Evolutionary conservation across 345 rosid species (phyloP).

Genomic region (Eucalyptus tenuipes): DNA sequence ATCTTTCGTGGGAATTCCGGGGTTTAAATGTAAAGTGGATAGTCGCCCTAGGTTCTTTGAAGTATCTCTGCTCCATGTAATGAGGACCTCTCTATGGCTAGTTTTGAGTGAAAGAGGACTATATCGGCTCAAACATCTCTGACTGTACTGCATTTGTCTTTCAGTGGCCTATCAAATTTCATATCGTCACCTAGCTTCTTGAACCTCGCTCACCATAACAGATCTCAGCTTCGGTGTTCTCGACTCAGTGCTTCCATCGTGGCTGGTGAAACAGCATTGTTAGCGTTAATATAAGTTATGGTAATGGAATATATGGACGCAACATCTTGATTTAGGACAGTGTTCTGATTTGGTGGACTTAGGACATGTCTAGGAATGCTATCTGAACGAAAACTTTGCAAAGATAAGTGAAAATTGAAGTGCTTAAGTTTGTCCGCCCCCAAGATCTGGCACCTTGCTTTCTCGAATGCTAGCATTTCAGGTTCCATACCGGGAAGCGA

Average conservation of each 20-base stretch:
- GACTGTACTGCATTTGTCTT: neutral
- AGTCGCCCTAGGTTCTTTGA: neutral
- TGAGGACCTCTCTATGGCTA: neutral
- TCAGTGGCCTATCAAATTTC: neutral
- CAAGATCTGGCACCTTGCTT: neutral
- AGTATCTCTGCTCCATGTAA: neutral
- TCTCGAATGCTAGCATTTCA: neutral
- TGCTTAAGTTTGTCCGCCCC: neutral
- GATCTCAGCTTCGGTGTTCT: neutral
- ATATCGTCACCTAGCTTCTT: neutral
- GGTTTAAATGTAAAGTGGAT: neutral
- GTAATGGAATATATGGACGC: too few relatives aligned
- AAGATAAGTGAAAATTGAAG: neutral
- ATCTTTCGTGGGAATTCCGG: neutral
- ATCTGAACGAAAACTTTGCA: neutral
- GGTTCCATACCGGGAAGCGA: neutral
- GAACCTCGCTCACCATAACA: neutral
- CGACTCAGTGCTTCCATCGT: neutral
- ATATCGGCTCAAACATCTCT: neutral
- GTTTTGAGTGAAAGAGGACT: neutral
- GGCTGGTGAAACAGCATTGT: neutral
- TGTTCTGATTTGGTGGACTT: neutral
- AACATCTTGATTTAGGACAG: neutral
- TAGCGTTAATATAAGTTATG: neutral
- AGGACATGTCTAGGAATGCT: neutral